Evolutionary conservation across 768 basidiomycete species (phyloP), one percentile per base, ranked within the genome.

Genomic region (Naganishia kalamii): DNA sequence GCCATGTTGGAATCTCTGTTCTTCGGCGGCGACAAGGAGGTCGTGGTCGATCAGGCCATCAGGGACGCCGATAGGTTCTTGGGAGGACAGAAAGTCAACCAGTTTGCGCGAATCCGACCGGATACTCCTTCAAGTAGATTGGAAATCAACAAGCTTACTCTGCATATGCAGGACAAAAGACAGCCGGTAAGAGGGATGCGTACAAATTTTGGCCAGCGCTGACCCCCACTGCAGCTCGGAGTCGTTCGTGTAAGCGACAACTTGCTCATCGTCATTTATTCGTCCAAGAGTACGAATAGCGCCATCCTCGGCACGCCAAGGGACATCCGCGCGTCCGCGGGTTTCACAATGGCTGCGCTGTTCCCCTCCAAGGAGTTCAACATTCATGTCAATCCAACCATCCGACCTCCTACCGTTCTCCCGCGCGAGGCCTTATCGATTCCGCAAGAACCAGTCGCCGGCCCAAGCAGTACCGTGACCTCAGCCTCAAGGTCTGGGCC

Each of bases 1-100:
- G 54, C 54, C n/a, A 57, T 57, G 54, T 57, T 57, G 23, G 54
- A 57, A n/a, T 57, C 54, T 7, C 40, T 57, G 37, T 57, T 57
- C 37, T 27, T 32, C 15, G 54, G 54, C 23, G 54, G 54, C 37
- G 54, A 57, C 23, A 57, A 40, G 37, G 54, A 57, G 35, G 35
- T 57, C 37, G 21, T 57, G 21, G 27, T 57, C 3, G 32, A 33
- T 27, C 54, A 57, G 37, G 37, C 37, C 21, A 57, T 57, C 15
- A 57, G 21, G 37, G 54, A 57, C 27, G n/a, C 54, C 25, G 21
- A 25, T 35, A 41, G 35, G 37, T 57, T 41, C 25, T 33, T 57
- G 35, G 54, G 54, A 5, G 54, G 29, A 57, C 54, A 57, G n/a
- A 57, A 41, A 37, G 54, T 40, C 32, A 57, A 57, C n/a, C 54